These are phyloP conservation scores for Leishmania amazonensis DNA, from an alignment of 208 protist species.

Conservation along the genomic window DNA sequence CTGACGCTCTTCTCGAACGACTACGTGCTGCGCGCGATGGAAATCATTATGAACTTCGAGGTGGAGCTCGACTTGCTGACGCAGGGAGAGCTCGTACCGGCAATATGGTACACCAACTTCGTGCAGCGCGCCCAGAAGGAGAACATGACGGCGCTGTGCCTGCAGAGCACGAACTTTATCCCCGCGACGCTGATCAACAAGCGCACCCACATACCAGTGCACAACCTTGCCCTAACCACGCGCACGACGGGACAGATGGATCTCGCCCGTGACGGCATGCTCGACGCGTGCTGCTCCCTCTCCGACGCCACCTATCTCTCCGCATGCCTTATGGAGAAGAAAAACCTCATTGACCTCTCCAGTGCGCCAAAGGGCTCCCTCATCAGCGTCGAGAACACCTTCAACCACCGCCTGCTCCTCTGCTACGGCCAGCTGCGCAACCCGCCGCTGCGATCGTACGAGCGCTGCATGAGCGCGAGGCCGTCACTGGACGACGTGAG, in stretches of 20 bases:
- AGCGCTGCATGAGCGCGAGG: slow-evolving; percentile 62
- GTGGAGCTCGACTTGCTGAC: slow-evolving; percentile 80
- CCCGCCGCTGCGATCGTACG: slow-evolving; percentile 72
- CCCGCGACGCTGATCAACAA: slow-evolving; percentile 83
- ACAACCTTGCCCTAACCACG: slow-evolving; percentile 82
- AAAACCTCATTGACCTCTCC: slow-evolving; percentile 71
- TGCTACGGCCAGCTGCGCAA: slow-evolving; percentile 73
- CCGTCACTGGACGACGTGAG: slow-evolving; percentile 40
- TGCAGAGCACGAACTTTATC: slow-evolving; percentile 60
- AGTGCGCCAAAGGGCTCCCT: slow-evolving; percentile 51
- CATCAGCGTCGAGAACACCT: slow-evolving; percentile 66
- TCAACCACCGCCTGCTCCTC: slow-evolving; percentile 81
- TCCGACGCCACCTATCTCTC: slow-evolving; percentile 71
- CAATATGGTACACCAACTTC: slow-evolving; percentile 83
- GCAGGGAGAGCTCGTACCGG: slow-evolving; percentile 70
- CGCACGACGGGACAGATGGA: slow-evolving; percentile 49
- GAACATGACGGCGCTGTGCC: slow-evolving; percentile 62
- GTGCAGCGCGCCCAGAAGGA: slow-evolving; percentile 66
- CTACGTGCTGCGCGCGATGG: slow-evolving; percentile 71
- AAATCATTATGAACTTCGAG: slow-evolving; percentile 67
- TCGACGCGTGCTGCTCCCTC: slow-evolving; percentile 66
- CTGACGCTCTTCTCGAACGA: slow-evolving; percentile 76
- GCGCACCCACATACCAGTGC: slow-evolving; percentile 66
- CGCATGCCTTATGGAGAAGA: slow-evolving; percentile 74
- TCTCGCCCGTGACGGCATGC: slow-evolving; percentile 38